Conservation (phyloP, 192 early-diverging fungal genomes). For the Thoreauomyces humboldtii region DNA sequence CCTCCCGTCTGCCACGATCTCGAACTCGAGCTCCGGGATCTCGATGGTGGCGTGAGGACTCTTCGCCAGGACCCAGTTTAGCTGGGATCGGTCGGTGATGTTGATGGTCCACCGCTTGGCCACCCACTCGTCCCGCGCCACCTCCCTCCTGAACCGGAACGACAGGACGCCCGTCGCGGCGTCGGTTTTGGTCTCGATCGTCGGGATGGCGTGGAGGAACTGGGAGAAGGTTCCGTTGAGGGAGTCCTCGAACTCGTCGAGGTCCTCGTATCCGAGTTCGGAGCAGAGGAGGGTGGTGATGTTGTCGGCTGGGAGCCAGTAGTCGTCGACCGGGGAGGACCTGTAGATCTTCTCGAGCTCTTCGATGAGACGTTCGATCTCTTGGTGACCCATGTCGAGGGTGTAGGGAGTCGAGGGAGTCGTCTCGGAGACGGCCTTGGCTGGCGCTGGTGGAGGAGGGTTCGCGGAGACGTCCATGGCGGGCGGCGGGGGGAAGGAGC, state of each 20-base stretch:
- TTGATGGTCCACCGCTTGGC: constrained; percentile 8
- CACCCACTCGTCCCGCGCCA: not conserved
- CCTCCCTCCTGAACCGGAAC: not conserved
- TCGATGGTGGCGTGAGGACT: constrained; percentile 3
- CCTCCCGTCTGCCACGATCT: not conserved
- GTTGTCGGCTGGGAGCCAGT: constrained; percentile 6
- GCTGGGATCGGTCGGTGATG: constrained; percentile 4
- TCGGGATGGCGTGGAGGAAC: not conserved
- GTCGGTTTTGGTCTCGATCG: not conserved
- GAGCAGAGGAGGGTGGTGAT: not conserved
- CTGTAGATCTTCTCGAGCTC: constrained; percentile 10
- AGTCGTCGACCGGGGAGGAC: not conserved
- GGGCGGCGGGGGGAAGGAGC: too few relatives aligned
- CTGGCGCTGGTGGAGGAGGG: too few relatives aligned
- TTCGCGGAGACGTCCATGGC: too few relatives aligned
- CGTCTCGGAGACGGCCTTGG: too few relatives aligned
- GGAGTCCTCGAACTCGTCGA: constrained; percentile 12
- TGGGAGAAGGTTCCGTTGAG: constrained; percentile 1
- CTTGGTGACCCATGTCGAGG: constrained; percentile 10
- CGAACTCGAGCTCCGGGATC: constrained; percentile 15
- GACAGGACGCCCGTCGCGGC: not conserved
- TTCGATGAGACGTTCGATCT: constrained; percentile 11
- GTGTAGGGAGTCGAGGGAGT: not conserved
- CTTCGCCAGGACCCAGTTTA: constrained; percentile 16
- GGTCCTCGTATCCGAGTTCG: constrained; percentile 11